A percentile compares a stretch with the other conserved stretches of the same genome.
Evolutionary conservation across 2,329 filamentous ascomycete genomes (phyloP).

Genomic region (Fusarium papillatum): DNA sequence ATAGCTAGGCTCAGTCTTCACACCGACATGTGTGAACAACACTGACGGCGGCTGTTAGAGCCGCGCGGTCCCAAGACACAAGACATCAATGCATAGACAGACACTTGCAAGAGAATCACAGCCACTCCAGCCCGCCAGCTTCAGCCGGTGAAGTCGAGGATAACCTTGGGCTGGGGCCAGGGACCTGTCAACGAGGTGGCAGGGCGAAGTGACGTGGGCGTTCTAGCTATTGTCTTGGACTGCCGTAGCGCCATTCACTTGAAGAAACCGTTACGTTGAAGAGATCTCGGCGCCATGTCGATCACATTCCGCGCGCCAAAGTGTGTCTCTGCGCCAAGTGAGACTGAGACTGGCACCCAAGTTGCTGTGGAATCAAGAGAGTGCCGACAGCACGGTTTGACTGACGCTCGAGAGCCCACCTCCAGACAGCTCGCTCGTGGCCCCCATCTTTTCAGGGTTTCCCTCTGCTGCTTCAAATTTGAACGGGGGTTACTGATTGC

Average conservation of each 20-base stretch:
- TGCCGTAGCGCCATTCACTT: not conserved
- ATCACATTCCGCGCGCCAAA: slow-evolving; percentile 6
- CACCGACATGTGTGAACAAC: not conserved
- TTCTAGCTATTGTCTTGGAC: not conserved
- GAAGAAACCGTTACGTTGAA: slow-evolving; percentile 4
- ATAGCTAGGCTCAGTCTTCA: not conserved
- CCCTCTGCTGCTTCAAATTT: slow-evolving; percentile 11
- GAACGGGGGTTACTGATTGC: not conserved
- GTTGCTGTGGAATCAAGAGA: not conserved
- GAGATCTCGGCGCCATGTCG: not conserved
- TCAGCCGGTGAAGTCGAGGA: slow-evolving; percentile 17
- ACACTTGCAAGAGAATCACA: not conserved
- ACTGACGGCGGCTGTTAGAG: not conserved
- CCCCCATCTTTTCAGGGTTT: slow-evolving; percentile 8
- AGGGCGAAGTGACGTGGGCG: not conserved
- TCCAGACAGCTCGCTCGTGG: not conserved
- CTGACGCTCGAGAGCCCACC: not conserved
- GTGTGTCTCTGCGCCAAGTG: not conserved
- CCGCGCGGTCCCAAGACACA: not conserved
- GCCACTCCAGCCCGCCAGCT: slow-evolving; percentile 16
- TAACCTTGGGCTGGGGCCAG: slow-evolving; percentile 7
- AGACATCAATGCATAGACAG: not conserved
- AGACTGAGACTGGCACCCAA: not conserved
- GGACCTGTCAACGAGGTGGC: slow-evolving; percentile 5
- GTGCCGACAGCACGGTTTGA: not conserved